A percentile compares a stretch with the other conserved stretches of the same genome.
These are phyloP conservation scores for Orobanche coerulescens DNA, from an alignment of 257 asterid genomes.

Conservation along the genomic window DNA sequence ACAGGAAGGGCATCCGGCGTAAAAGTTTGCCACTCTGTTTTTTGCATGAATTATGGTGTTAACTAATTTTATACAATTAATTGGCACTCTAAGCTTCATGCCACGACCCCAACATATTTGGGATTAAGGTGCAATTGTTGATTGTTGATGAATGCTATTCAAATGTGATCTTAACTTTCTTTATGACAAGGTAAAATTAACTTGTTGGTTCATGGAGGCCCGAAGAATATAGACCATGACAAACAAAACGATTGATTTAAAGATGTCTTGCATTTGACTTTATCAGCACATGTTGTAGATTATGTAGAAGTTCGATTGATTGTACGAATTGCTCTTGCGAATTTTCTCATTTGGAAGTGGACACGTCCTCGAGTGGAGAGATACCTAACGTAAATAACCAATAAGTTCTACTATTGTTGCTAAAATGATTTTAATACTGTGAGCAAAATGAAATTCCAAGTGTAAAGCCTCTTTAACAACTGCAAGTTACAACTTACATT, in stretches of 20 bases:
- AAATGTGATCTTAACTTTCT: not conserved
- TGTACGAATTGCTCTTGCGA: not conserved
- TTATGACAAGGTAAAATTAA: not conserved
- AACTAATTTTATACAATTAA: too few relatives aligned
- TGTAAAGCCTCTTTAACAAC: not conserved
- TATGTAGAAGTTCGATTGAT: too few relatives aligned
- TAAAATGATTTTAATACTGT: not conserved
- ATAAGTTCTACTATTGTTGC: not conserved
- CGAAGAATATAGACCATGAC: not conserved
- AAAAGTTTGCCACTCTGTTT: too few relatives aligned
- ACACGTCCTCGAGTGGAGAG: not conserved
- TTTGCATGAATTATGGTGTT: too few relatives aligned
- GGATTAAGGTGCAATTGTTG: too few relatives aligned
- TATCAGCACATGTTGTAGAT: too few relatives aligned
- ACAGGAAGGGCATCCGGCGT: too few relatives aligned
- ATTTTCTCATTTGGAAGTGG: not conserved
- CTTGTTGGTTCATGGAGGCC: not conserved
- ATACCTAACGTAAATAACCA: not conserved
- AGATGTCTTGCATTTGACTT: not conserved
- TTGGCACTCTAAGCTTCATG: too few relatives aligned
- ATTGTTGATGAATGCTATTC: not conserved
- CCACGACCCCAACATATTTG: too few relatives aligned
- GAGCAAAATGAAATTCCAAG: not conserved
- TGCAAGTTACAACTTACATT: not conserved
- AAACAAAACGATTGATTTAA: not conserved